Evolutionary conservation across 1,284 basidiomycete genomes (phyloP), one percentile per base, ranked within the genome.

Genomic region (Takashimella koratensis): DNA sequence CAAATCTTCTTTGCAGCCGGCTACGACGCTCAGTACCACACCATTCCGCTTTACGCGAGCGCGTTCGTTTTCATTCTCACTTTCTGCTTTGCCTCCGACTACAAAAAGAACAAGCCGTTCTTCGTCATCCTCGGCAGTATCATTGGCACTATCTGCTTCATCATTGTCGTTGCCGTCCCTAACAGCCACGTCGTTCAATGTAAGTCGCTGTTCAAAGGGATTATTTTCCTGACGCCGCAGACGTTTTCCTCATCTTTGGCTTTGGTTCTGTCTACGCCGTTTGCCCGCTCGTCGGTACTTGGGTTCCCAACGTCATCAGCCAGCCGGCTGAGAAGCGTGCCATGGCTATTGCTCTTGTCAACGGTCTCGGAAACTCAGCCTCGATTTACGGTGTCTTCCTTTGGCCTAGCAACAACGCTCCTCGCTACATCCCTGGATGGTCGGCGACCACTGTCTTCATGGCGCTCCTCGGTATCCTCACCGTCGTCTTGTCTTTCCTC

Each of bases 351-450:
- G 76, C 76, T 10, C 56, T 77, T 27, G 74, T 76, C 57, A 77
- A 77, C 52, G 68, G 68, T 8, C 58, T 73, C 26, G 71, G 71
- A 19, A 73, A 73, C 54, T 63, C 59, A 11, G 71, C 71, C 3
- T 70, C 74, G 5, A 78, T 79, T 63, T 79, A 79, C 57, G 78
- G 78, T 47, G 73, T 76, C 23, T 79, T 79, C 72, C 70, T 79
- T 11, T 79, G 78, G 78, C 78, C 78, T 11, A 51, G 62, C 5
- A 69, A 57, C 13, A 74, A 76, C 44, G 71, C 68, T 16, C 77
- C 78, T 1, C 63, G 76, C 30, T 79, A 77, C 59, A 71, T 75
- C 40, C 76, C 75, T 36, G 78, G 78, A 2, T 79, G 78, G 62
- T 65, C 74, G 10, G 74, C 74, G 3, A 75, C 76, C 1, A 71